Evolutionary conservation across 495 filamentous ascomycete species (phyloP).

Genomic region (Tuber aestivum): DNA sequence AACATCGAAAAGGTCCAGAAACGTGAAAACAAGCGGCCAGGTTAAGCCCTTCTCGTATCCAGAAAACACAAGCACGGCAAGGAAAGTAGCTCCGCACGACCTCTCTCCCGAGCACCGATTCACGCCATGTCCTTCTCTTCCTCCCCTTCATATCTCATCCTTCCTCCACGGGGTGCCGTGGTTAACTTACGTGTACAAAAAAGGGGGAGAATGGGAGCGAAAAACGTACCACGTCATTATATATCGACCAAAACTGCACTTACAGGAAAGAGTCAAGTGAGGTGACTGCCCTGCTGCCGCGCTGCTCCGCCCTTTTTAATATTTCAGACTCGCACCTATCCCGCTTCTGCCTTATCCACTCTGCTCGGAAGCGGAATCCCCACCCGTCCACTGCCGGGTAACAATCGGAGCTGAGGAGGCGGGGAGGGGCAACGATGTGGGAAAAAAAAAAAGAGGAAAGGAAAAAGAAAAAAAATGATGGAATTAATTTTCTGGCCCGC

Average conservation of each 20-base stretch:
- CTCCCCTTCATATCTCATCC: background rate
- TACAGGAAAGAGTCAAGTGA: background rate
- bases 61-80: background rate
- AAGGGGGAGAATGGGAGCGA: background rate
- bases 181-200: background rate
- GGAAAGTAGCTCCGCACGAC: background rate
- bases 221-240: slow-evolving; percentile 4
- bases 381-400: background rate
- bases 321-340: background rate
- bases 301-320: background rate
- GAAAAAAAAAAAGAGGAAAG: too few relatives aligned
- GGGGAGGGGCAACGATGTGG: background rate
- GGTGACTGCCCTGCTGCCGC: background rate
- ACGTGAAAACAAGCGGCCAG: background rate
- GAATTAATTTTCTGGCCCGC: background rate
- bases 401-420: background rate
- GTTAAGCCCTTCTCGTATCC: background rate
- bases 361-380: background rate
- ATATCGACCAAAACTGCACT: background rate
- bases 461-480: background rate
- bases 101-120: background rate
- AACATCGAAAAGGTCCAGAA: slow-evolving; percentile 1
- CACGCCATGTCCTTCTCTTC: background rate
- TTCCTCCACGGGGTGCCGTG: background rate
- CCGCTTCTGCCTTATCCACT: background rate